A percentile compares a stretch with the other conserved stretches of the same genome.
phyloP scores from a whole-genome alignment of 1,284 basidiomycete species.

The Ceratorhiza oryzae-sativae region DNA sequence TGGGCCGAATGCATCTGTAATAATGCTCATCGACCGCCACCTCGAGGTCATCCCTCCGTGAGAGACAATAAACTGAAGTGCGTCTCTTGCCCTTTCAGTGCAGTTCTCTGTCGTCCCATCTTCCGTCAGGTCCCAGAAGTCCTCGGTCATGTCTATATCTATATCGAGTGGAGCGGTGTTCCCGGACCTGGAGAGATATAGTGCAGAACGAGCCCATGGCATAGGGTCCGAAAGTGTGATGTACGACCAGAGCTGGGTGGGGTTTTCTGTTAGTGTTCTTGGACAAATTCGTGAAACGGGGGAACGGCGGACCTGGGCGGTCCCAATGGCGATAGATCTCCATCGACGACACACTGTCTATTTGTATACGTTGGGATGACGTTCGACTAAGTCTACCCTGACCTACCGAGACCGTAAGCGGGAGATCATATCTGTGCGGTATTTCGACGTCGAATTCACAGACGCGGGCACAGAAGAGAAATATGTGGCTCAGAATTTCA shows the following conservation, averaged over 20 bases:
- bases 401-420: background rate
- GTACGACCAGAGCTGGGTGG: background rate
- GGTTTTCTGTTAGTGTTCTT: background rate
- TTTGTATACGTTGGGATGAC: background rate
- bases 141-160: conserved; percentile 8
- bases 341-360: background rate
- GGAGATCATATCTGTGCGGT: background rate
- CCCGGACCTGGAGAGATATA: conserved; percentile 17
- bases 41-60: conserved; percentile 20
- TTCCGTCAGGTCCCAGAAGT: background rate
- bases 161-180: background rate
- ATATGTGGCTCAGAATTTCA: background rate
- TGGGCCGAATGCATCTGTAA: background rate
- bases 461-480: background rate
- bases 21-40: background rate
- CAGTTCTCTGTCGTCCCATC: background rate
- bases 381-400: too few species aligned
- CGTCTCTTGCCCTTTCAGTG: background rate
- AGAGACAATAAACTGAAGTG: conserved; percentile 10
- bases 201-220: conserved; percentile 7
- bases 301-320: background rate
- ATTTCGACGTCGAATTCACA: background rate
- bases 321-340: background rate
- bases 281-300: background rate
- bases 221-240: conserved; percentile 15